Evolutionary conservation across 2,329 filamentous ascomycete species (phyloP).

Genomic region (Scedosporium minutisporum): DNA sequence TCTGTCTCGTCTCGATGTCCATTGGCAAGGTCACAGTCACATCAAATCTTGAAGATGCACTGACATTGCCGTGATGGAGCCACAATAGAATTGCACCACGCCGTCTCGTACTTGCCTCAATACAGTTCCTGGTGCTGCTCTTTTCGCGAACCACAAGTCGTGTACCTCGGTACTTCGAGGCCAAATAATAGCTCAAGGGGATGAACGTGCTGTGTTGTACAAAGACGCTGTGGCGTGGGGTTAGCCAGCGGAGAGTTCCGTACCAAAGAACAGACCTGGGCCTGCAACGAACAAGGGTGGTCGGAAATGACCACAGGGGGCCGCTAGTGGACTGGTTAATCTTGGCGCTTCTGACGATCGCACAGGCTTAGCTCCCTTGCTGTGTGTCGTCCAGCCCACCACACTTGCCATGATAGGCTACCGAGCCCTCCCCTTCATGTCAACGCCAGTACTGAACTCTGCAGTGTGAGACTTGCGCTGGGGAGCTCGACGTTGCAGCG

Average conservation of each 20-base stretch:
- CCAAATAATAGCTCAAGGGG: neutral
- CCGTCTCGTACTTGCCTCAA: neutral
- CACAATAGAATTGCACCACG: neutral
- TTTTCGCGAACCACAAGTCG: neutral
- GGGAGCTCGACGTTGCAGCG: neutral
- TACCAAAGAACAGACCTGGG: neutral
- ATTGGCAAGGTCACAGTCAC: neutral
- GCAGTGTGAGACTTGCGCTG: neutral
- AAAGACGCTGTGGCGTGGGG: neutral
- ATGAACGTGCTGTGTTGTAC: neutral
- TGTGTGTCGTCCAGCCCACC: no score
- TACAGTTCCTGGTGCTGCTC: neutral
- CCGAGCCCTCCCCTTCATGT: neutral
- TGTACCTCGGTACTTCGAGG: neutral
- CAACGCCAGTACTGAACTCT: neutral
- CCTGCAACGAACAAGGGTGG: neutral
- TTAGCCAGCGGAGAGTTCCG: constrained; percentile 1
- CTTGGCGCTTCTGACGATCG: neutral
- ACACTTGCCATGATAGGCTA: neutral
- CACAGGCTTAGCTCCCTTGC: no score
- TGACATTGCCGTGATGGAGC: neutral
- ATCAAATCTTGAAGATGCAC: neutral
- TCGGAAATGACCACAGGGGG: constrained; percentile 1
- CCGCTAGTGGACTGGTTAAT: neutral
- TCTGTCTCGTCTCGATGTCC: neutral